Evolutionary conservation across 163 green algal genomes (phyloP).

Genomic region (Volvox carteri): DNA sequence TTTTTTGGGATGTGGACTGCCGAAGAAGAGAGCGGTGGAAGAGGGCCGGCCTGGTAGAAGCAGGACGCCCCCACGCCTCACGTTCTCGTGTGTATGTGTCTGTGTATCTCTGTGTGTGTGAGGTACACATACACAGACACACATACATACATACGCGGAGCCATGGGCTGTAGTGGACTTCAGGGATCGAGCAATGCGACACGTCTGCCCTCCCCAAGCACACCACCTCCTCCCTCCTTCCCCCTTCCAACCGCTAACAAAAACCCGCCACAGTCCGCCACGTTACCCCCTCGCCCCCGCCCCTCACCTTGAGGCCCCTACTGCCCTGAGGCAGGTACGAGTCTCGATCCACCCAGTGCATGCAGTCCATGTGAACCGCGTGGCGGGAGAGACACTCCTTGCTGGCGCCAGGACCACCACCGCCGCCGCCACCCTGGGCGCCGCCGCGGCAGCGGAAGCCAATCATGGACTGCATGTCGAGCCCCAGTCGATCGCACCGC

Average conservation of each 20-base stretch:
- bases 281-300: no score
- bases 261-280: neutral
- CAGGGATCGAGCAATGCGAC: no score
- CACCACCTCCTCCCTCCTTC: neutral
- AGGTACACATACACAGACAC: no score
- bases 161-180: no score
- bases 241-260: neutral
- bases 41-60: no score
- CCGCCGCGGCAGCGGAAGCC: constrained; percentile 80
- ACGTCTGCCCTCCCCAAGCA: neutral
- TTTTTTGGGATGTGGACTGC: no score
- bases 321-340: constrained; percentile 97
- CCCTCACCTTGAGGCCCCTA: constrained; percentile 92
- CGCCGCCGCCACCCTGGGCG: neutral
- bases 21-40: neutral
- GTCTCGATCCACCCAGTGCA: constrained; percentile 99
- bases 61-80: no score
- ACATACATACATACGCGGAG: no score
- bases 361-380: constrained; percentile 96
- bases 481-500: constrained; percentile 79
- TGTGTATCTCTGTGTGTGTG: no score
- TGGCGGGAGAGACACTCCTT: constrained; percentile 72
- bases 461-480: constrained; percentile 90
- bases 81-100: no score
- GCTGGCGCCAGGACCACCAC: constrained; percentile 7